Conservation (phyloP, 2,329 filamentous ascomycete genomes). For the Graphilbum sp. region DNA sequence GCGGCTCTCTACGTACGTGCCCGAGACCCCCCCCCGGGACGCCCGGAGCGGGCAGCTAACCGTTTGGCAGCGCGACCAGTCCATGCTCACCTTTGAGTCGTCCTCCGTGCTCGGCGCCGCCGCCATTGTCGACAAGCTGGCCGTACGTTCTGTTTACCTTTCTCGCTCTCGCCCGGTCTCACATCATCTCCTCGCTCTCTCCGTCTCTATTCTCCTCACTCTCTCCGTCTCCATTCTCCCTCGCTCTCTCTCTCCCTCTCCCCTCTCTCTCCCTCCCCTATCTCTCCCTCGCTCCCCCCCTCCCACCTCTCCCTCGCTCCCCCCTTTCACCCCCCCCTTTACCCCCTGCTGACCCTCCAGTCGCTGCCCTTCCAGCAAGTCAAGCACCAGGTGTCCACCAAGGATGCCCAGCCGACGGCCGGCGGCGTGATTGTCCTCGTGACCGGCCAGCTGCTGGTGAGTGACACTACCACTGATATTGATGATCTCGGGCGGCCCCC, state of each 20-base stretch:
- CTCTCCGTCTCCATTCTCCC: too few species aligned
- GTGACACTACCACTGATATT: neutral
- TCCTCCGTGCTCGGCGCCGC: constrained; percentile 44
- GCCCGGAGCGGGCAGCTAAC: neutral
- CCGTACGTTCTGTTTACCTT: constrained; percentile 35
- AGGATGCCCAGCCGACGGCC: constrained; percentile 67
- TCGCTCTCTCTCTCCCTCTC: too few species aligned
- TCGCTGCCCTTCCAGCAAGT: constrained; percentile 67
- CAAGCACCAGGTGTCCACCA: constrained; percentile 57
- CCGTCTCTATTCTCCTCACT: too few species aligned
- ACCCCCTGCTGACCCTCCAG: constrained; percentile 25
- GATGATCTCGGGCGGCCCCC: too few species aligned
- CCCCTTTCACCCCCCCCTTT: too few species aligned
- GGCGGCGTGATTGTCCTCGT: constrained; percentile 74
- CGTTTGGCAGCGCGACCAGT: constrained; percentile 52
- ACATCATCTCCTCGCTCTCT: constrained; percentile 6
- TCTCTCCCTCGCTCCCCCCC: too few species aligned
- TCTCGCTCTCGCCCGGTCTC: neutral
- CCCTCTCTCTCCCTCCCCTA: too few species aligned
- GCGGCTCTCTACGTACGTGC: constrained; percentile 61
- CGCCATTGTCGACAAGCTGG: constrained; percentile 65
- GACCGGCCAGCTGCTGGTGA: constrained; percentile 68
- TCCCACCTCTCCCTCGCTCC: too few species aligned
- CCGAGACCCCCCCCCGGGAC: neutral
- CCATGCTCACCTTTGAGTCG: constrained; percentile 89